Evolutionary conservation across 306 rosid genomes (phyloP).

Genomic region (Rosa chinensis): DNA sequence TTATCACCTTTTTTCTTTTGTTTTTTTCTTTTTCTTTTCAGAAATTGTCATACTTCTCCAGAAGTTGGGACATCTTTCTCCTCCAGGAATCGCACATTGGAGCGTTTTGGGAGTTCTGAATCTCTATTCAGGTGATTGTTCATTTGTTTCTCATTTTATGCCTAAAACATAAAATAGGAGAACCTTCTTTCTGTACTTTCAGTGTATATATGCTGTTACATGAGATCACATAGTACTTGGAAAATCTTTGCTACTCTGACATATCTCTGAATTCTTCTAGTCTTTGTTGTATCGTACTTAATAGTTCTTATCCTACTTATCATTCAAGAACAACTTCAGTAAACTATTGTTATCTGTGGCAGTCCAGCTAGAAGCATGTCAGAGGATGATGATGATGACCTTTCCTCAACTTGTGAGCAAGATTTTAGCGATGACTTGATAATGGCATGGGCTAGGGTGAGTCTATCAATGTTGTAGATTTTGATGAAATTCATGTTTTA

Average conservation of each 20-base stretch:
- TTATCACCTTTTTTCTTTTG: background rate
- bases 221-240: conserved; percentile 16
- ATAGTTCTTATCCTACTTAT: conserved; percentile 17
- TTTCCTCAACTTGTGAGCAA: conserved; percentile 51
- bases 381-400: conserved; percentile 79
- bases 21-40: background rate
- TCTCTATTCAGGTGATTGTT: conserved; percentile 67
- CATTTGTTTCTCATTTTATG: conserved; percentile 16
- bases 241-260: conserved; percentile 6
- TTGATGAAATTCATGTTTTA: conserved; percentile 18
- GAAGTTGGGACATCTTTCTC: conserved; percentile 44
- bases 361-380: conserved; percentile 94
- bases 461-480: conserved; percentile 39
- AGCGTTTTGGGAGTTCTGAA: conserved; percentile 67
- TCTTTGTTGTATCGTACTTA: conserved; percentile 12
- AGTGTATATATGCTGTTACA: conserved; percentile 21
- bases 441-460: conserved; percentile 92
- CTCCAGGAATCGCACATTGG: conserved; percentile 41
- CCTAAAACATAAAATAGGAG: conserved; percentile 11
- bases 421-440: conserved; percentile 55
- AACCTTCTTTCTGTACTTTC: conserved; percentile 1
- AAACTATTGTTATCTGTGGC: conserved; percentile 62
- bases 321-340: conserved; percentile 26
- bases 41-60: conserved; percentile 46
- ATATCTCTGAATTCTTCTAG: conserved; percentile 6